A percentile compares a stretch with the other conserved stretches of the same genome.
Conservation (phyloP, 257 asterid species). For the Mitragyna speciosa region DNA sequence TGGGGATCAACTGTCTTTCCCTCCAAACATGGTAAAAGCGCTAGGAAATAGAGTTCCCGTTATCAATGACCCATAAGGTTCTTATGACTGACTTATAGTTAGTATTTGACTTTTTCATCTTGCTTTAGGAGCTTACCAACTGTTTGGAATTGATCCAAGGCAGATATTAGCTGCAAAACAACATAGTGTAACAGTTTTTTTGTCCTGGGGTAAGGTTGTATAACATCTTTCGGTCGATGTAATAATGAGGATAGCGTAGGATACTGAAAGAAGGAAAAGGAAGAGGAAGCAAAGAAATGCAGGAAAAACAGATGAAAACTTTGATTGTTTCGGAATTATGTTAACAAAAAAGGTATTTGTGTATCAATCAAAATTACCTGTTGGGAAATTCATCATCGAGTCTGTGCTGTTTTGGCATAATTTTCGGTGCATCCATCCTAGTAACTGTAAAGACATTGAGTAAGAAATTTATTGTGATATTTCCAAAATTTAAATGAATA, state of each 20-base stretch:
- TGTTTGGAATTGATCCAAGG: neutral
- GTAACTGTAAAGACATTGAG: slow-evolving; percentile 58
- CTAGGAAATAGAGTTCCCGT: neutral
- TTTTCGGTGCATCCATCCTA: slow-evolving; percentile 88
- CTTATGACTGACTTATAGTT: slow-evolving; percentile 4
- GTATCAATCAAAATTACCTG: slow-evolving; percentile 40
- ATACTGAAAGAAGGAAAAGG: neutral
- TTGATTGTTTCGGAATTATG: neutral
- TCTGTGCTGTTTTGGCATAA: slow-evolving; percentile 46
- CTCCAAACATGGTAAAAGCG: neutral
- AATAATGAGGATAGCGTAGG: neutral
- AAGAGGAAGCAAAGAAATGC: neutral
- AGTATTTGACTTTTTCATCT: neutral
- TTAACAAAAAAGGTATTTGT: too few species aligned
- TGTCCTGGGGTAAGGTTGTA: neutral
- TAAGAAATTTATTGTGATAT: slow-evolving; percentile 25
- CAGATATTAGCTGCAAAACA: neutral
- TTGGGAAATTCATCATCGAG: slow-evolving; percentile 41
- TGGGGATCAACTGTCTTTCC: neutral
- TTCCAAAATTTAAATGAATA: slow-evolving; percentile 15
- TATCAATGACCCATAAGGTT: neutral
- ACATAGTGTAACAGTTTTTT: neutral
- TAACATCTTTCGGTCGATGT: neutral
- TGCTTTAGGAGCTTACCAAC: neutral
- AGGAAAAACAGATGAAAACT: slow-evolving; percentile 6